Evolutionary conservation across 371 early-diverging fungal genomes (phyloP), one percentile per base, ranked within the genome.

Genomic region (Entomophthora muscae): DNA sequence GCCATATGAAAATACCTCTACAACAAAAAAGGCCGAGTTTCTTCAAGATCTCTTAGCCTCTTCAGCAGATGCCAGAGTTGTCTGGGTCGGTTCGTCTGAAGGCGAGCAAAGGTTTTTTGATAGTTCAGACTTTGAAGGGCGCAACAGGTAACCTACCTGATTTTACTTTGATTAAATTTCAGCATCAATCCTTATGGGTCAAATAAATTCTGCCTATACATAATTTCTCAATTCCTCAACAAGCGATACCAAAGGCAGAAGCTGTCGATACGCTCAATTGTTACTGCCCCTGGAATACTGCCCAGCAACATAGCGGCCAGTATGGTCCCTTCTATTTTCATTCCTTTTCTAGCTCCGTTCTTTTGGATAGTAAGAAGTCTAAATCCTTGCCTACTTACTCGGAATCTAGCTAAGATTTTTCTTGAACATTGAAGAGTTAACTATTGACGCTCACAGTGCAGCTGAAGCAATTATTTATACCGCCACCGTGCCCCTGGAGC

Each of bases 111-210:
- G 28, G n/a, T 55, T 22, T 26, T 55, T 55, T 27, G 26, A 26
- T 26, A 55, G 22, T 55, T 22, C 22, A 17, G 56, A 55, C 26
- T 12, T 55, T 13, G 24, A 55, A 26, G 56, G 56, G 22, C 22
- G 22, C 13, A 55, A 55, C 3, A 55, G 56, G 56, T 55, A 55
- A 12, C 24, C 10, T 55, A 26, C 56, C 28, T 17, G n/a, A 55
- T 27, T 24, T 13, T 22, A 17, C 28, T 26, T 7, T 12, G 12
- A 3, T 55, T 22, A 24, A 0, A 7, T 13, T 26, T 10, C 3
- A 55, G 56, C 28, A 55, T 55, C 22, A 55, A 55, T n/a, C 56
- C 56, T 10, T 55, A 55, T 26, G 56, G 56, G 24, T 55, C 56
- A 3, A 55, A 55, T n/a, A 55, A 55, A 55, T 55, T 24, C 56